Percentiles rank a stretch among this genome's conserved stretches.
Evolutionary conservation across 179 eudicot genomes (phyloP).

Genomic region (Amaranthus tricolor): DNA sequence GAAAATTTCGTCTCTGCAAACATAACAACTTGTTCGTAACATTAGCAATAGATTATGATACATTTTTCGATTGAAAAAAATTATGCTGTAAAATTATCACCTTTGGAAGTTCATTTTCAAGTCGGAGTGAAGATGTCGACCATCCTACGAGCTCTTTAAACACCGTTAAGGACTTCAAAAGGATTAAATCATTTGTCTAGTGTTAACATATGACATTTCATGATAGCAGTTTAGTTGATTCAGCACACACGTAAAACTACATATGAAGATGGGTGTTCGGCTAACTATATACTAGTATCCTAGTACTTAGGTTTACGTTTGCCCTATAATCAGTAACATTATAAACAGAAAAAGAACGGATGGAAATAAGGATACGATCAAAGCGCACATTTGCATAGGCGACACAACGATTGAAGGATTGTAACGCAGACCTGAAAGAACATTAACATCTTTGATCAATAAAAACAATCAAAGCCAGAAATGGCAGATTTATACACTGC

Average conservation of each 20-base stretch:
- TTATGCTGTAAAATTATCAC: slow-evolving; percentile 26
- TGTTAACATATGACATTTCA: background rate
- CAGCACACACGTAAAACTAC: too few relatives aligned
- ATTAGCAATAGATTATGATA: too few relatives aligned
- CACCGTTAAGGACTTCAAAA: slow-evolving; percentile 42
- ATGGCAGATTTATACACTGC: background rate
- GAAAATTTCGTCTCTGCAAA: slow-evolving; percentile 42
- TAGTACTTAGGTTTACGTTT: too few relatives aligned
- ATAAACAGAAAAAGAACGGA: background rate
- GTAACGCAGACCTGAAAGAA: slow-evolving; percentile 71
- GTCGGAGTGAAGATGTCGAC: slow-evolving; percentile 84
- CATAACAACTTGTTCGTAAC: background rate
- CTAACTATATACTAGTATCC: too few relatives aligned
- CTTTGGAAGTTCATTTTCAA: slow-evolving; percentile 69
- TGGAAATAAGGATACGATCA: slow-evolving; percentile 71
- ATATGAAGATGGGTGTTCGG: too few relatives aligned
- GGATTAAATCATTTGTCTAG: background rate
- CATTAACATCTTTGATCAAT: slow-evolving; percentile 2
- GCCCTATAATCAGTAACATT: too few relatives aligned
- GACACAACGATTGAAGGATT: slow-evolving; percentile 72
- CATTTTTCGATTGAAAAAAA: background rate
- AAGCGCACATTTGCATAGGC: slow-evolving; percentile 84
- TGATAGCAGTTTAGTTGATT: background rate
- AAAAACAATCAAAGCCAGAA: background rate
- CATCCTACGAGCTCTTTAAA: slow-evolving; percentile 81